Evolutionary conservation across 2,329 filamentous ascomycete species (phyloP), one percentile per base, ranked within the genome.

Genomic region (Penicillium sp.): DNA sequence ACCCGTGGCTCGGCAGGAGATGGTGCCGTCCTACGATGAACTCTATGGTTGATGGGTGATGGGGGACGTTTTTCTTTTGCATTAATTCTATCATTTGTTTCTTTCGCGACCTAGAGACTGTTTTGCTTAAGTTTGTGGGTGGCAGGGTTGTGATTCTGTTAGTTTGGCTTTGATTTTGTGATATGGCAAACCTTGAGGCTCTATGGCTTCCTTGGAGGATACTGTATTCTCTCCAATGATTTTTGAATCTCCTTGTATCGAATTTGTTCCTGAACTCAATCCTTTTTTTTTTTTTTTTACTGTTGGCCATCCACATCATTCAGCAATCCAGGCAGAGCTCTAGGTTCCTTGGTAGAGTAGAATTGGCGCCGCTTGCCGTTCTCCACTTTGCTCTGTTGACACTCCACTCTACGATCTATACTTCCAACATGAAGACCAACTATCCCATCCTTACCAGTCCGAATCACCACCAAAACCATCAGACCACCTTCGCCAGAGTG

Each of bases 21-120:
- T 76, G 62, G 75, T 76, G 1, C 75, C 74, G 9, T 76, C 73
- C 14, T 74, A 77, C 43, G 75, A 77, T 60, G 75, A 77, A 41
- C 68, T 77, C 14, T 77, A 74, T 61, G 74, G 75, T 24, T 76
- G 67, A 66, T 37, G 22, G 6, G n/a, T n/a, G 27, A 43, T 41
- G 36, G 19, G 11, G 9, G 50, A 14, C 14, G n/a, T 14, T 41
- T 47, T 40, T n/a, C n/a, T 24, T 19, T 41, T 56, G 33, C 31
- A 37, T 46, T 36, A 22, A 13, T 50, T 24, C 5, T 36, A 19
- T 41, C 31, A 7, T 36, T n/a, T 44, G 46, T 18, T 43, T 54
- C 27, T 33, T 53, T 53, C 37, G 50, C 36, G 50, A 22, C 3
- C 16, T 41, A 41, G 36, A 53, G 14, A 53, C 24, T 53, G 50